Evolutionary conservation across 2,329 filamentous ascomycete species (phyloP).

Genomic region (Trichoderma harzianum): DNA sequence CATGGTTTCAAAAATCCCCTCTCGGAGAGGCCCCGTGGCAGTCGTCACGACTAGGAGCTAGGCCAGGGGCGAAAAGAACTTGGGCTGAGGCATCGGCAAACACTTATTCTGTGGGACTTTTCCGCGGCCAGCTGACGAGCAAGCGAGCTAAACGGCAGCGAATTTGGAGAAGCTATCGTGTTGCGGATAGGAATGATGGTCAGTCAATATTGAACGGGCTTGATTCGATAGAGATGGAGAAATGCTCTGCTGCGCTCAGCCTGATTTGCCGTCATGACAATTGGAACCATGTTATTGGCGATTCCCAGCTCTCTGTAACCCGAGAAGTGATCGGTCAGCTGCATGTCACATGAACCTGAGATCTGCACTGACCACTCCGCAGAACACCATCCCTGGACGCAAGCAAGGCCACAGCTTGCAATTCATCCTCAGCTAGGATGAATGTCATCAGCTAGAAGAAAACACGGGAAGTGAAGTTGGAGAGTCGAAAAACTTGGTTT

Average conservation of each 20-base stretch:
- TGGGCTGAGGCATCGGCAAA: neutral
- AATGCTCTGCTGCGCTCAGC: neutral
- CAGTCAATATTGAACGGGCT: neutral
- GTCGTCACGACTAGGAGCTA: neutral
- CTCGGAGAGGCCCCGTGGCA: neutral
- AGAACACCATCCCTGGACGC: neutral
- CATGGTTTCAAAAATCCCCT: neutral
- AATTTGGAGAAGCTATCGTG: neutral
- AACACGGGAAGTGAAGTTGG: neutral
- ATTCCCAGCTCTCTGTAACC: neutral
- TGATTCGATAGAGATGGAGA: neutral
- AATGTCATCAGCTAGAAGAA: conserved; percentile 8
- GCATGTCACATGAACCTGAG: neutral
- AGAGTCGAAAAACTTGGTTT: neutral
- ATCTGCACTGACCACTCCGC: neutral
- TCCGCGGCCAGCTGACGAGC: neutral
- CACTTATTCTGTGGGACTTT: neutral
- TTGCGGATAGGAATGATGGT: neutral
- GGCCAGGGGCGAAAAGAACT: neutral
- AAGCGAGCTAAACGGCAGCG: neutral
- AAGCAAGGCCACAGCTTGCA: neutral
- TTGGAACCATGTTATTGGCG: neutral
- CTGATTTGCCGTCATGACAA: neutral
- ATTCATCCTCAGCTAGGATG: neutral
- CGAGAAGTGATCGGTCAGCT: neutral